A percentile compares a stretch with the other conserved stretches of the same genome.
Conservation (phyloP, 2,329 filamentous ascomycete species). For the Aspergillus terreus region DNA sequence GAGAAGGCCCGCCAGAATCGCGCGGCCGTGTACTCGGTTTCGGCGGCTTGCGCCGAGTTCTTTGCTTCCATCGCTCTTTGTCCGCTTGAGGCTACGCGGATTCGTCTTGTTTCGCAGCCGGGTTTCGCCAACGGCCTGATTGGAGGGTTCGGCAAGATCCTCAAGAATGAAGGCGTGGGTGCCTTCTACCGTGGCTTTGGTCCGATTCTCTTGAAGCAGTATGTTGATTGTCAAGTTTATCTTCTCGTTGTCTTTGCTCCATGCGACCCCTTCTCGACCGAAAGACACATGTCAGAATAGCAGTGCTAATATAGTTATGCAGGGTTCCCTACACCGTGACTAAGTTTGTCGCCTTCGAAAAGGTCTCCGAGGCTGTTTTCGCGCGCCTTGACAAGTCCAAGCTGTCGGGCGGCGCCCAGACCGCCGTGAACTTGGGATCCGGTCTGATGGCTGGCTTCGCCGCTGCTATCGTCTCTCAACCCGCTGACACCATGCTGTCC, state of each 20-base stretch:
- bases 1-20: conserved; percentile 75
- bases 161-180: conserved; percentile 75
- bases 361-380: conserved; percentile 74
- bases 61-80: conserved; percentile 68
- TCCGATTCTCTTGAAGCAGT: conserved; percentile 81
- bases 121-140: conserved; percentile 78
- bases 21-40: conserved; percentile 74
- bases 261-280: not conserved
- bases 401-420: conserved; percentile 67
- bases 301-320: not conserved
- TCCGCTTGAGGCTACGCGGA: conserved; percentile 89
- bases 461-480: conserved; percentile 81
- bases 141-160: conserved; percentile 77
- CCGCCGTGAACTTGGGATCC: conserved; percentile 76
- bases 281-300: not conserved
- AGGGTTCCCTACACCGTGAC: conserved; percentile 91
- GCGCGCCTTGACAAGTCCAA: conserved; percentile 65
- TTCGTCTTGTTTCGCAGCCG: conserved; percentile 85
- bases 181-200: conserved; percentile 92
- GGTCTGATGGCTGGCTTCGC: conserved; percentile 85
- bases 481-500: conserved; percentile 88
- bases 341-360: conserved; percentile 93
- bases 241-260: not conserved
- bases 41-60: conserved; percentile 60
- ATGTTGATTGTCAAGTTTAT: conserved; percentile 35